Evolutionary conservation across 208 protist genomes (phyloP), one percentile per base, ranked within the genome.

Genomic region (Crithidia bombi): DNA sequence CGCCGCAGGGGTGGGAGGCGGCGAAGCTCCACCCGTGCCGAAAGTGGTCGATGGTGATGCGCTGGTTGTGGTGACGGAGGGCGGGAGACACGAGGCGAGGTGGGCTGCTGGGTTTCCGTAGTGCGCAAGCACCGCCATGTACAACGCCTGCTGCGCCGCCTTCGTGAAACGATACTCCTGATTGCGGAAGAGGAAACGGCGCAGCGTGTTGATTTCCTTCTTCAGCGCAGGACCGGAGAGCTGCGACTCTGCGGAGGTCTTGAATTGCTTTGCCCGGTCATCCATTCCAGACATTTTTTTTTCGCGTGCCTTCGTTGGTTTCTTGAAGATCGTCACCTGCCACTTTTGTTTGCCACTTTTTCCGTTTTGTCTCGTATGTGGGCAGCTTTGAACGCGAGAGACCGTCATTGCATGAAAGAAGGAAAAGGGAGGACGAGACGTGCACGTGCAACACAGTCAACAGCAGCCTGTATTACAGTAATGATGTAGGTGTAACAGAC

Each of bases 121-220:
- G 73, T 86, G 81, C 7, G 76, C 77, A 14, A 86, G 17, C 6
- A 86, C 55, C 0, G 81, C 81, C 81, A 76, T 78, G 69, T 78
- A 86, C 35, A 86, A 49, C 2, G 56, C 71, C 33, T 63, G 70
- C 55, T 86, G 81, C 0, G 81, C 81, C 15, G 77, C 73, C 57
- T 86, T 86, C 1, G 81, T 83, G 19, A 86, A 87, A 32, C 82
- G 74, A 26, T 82, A 82, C 68, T 82, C 82, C 47, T 87, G 78
- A 46, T 87, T 89, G 21, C 80, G 69, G 25, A 81, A 85, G 19
- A 89, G 71, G 67, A 83, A 84, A 38, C 76, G 75, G 7, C 76
- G 75, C 64, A 83, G 69, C 1, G 65, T 85, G 50, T 44, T 58
- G 23, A 89, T 78, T 54, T 89, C 83, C 43, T 79, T 80, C 23